A percentile compares a stretch with the other conserved stretches of the same genome.
Conservation (phyloP, 1,284 basidiomycete species). For the Rhodofomes roseus region DNA sequence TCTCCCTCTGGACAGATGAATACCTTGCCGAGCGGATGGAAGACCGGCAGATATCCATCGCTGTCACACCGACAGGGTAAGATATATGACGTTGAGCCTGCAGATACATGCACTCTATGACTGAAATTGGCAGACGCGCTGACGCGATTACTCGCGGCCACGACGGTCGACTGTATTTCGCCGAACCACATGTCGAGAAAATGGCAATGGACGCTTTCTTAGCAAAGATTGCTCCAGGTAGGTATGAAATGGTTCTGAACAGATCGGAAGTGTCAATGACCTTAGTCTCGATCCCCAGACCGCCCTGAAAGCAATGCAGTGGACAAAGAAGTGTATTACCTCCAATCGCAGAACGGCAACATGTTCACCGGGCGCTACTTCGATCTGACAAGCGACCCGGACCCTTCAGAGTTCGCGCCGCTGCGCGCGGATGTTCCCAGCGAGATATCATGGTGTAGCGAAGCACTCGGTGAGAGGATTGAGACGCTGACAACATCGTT, state of each 20-base stretch:
- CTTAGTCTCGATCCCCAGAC: neutral
- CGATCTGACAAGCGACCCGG: conserved; percentile 24
- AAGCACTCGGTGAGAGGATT: conserved; percentile 63
- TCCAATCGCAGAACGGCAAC: conserved; percentile 93
- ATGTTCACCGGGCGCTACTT: conserved; percentile 54
- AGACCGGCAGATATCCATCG: conserved; percentile 59
- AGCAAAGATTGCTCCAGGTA: conserved; percentile 36
- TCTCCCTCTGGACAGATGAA: conserved; percentile 55
- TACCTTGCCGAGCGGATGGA: conserved; percentile 59
- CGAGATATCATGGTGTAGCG: conserved; percentile 71
- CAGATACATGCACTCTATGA: neutral
- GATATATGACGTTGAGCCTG: conserved; percentile 11
- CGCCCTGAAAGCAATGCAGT: neutral
- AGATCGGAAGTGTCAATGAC: neutral
- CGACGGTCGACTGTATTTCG: conserved; percentile 66
- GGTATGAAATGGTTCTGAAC: conserved; percentile 5
- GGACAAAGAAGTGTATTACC: conserved; percentile 55
- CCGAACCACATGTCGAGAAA: conserved; percentile 67
- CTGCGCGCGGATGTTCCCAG: conserved; percentile 61
- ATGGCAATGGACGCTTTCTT: conserved; percentile 67
- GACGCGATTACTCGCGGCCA: conserved; percentile 67
- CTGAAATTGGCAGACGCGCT: conserved; percentile 48
- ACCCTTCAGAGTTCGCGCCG: conserved; percentile 56
- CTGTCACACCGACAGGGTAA: conserved; percentile 83
- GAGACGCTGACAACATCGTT: neutral